A percentile compares a stretch with the other conserved stretches of the same genome.
phyloP scores from a whole-genome alignment of 1,139 yeast species.

The Hansenula lynferdii region DNA sequence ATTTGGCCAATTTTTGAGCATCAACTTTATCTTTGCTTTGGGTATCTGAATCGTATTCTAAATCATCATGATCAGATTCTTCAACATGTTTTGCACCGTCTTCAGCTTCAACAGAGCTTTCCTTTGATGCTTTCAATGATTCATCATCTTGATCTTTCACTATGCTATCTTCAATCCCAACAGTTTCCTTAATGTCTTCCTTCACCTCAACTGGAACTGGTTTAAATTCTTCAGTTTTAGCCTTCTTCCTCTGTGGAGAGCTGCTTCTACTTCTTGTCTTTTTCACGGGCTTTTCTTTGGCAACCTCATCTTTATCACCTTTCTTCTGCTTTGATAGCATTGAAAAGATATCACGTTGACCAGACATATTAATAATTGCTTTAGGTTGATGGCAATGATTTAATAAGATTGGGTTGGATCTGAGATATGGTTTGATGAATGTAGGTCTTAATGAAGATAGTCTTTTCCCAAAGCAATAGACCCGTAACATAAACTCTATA shows the following conservation, averaged over 20 bases:
- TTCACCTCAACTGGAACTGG: not conserved
- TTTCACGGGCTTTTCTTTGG: not conserved
- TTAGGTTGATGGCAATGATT: not conserved
- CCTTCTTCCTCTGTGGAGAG: not conserved
- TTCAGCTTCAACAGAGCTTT: not conserved
- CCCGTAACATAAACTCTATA: not conserved
- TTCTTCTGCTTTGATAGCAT: constrained; percentile 5
- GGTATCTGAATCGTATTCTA: constrained; percentile 20
- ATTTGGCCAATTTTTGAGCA: constrained; percentile 13
- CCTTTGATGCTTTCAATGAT: not conserved
- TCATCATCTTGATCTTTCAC: not conserved
- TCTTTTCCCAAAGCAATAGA: not conserved
- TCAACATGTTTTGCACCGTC: not conserved
- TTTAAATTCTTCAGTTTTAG: not conserved
- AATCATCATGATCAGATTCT: constrained; percentile 8
- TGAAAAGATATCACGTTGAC: constrained; percentile 7
- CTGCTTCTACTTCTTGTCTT: constrained; percentile 2
- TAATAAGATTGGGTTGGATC: not conserved
- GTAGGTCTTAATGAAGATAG: not conserved
- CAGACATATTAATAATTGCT: constrained; percentile 2
- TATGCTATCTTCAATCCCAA: not conserved
- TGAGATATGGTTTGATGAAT: not conserved
- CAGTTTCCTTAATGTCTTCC: not conserved
- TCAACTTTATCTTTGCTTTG: constrained; percentile 19
- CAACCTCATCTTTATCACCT: not conserved